Evolutionary conservation across 257 asterid species (phyloP).

Genomic region (Rehmannia glutinosa): DNA sequence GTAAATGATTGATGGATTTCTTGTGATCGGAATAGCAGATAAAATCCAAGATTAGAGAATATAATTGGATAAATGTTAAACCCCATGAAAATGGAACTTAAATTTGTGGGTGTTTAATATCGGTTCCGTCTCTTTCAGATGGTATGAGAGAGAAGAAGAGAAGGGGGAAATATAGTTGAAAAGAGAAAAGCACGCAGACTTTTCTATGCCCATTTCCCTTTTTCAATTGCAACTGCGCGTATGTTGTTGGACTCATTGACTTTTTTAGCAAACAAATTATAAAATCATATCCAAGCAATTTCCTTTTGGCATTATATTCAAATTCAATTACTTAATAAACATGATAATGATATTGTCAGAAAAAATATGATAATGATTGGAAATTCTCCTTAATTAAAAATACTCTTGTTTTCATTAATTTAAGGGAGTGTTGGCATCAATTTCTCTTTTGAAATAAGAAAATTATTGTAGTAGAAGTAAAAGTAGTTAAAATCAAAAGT

Average conservation of each 20-base stretch:
- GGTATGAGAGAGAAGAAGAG: not conserved
- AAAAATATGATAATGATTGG: no score
- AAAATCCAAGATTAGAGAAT: not conserved
- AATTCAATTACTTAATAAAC: not conserved
- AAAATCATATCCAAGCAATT: not conserved
- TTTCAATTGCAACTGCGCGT: slow-evolving; percentile 33
- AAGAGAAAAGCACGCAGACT: slow-evolving; percentile 12
- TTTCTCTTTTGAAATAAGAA: no score
- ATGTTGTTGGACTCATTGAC: slow-evolving; percentile 28
- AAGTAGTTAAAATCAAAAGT: no score
- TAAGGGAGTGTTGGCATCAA: no score
- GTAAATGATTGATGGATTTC: slow-evolving; percentile 13
- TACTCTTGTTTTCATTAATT: no score
- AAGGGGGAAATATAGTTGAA: slow-evolving; percentile 9
- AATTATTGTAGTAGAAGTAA: no score
- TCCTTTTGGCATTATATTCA: no score
- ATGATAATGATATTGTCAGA: not conserved
- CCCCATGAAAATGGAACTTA: slow-evolving; percentile 17
- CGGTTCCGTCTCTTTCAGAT: slow-evolving; percentile 7
- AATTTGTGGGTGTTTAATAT: slow-evolving; percentile 5
- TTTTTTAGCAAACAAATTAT: slow-evolving; percentile 4
- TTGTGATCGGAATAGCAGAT: slow-evolving; percentile 8
- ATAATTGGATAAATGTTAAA: slow-evolving; percentile 14
- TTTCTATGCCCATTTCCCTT: slow-evolving; percentile 10
- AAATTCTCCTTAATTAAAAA: no score